phyloP scores from a whole-genome alignment of 225 moss, liverwort and hornwort species.

The Ulota crispa region DNA sequence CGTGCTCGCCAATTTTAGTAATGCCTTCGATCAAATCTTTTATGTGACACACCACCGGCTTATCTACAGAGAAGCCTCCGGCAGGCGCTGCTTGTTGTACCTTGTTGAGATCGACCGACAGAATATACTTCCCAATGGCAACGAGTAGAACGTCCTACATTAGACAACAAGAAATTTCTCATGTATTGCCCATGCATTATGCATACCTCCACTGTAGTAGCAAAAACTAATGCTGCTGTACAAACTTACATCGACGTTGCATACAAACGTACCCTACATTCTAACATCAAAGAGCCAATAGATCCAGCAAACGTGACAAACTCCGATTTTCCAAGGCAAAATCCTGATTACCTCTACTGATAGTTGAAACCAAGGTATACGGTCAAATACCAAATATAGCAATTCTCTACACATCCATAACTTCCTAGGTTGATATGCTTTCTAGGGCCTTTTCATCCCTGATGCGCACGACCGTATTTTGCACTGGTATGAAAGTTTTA shows the following conservation, averaged over 20 bases:
- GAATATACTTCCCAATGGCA: slow-evolving; percentile 86
- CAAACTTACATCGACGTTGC: not conserved
- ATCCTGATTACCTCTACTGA: not conserved
- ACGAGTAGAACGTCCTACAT: slow-evolving; percentile 85
- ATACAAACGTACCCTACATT: not conserved
- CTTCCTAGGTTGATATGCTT: slow-evolving; percentile 1
- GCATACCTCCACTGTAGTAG: not conserved
- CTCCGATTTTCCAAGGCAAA: not conserved
- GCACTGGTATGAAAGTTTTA: not conserved
- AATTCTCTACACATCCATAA: not conserved
- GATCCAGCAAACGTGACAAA: not conserved
- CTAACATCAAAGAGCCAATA: not conserved
- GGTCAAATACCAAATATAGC: not conserved
- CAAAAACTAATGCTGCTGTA: not conserved
- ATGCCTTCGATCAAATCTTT: slow-evolving; percentile 77
- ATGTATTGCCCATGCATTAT: not conserved
- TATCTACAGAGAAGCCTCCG: slow-evolving; percentile 72
- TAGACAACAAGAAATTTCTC: slow-evolving; percentile 19
- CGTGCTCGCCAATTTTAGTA: slow-evolving; percentile 79
- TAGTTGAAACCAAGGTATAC: not conserved
- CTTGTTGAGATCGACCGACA: slow-evolving; percentile 77
- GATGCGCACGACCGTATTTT: not conserved
- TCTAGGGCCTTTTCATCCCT: not conserved
- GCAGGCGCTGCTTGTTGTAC: slow-evolving; percentile 60
- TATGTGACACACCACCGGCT: slow-evolving; percentile 62